A percentile compares a stretch with the other conserved stretches of the same genome.
phyloP scores from a whole-genome alignment of 768 basidiomycete species.

The Ramaria sp. region DNA sequence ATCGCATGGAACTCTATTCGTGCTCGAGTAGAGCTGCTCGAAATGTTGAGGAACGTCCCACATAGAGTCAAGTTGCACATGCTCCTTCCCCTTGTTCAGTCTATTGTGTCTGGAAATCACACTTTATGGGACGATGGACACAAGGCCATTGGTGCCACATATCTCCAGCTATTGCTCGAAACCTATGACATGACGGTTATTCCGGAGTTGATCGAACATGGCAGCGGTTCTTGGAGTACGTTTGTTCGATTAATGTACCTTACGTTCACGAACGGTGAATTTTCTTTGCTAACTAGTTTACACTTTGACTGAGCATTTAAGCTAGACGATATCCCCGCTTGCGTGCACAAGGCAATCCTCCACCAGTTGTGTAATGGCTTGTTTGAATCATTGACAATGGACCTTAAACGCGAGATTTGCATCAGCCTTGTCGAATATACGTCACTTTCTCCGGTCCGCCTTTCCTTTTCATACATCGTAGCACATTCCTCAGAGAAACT shows the following conservation, averaged over 20 bases:
- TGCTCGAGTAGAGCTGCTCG: constrained; percentile 46
- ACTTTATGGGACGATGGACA: constrained; percentile 2
- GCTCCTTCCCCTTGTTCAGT: constrained; percentile 47
- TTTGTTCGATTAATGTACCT: constrained; percentile 34
- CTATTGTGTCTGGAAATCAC: not conserved
- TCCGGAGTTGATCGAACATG: constrained; percentile 32
- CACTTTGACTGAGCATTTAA: constrained; percentile 6
- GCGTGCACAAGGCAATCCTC: not conserved
- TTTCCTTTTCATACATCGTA: not conserved
- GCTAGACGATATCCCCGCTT: constrained; percentile 28
- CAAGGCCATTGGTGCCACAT: constrained; percentile 11
- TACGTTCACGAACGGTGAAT: constrained; percentile 36
- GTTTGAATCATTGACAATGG: constrained; percentile 39
- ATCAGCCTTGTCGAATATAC: constrained; percentile 43
- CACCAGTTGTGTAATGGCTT: constrained; percentile 42
- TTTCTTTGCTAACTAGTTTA: not conserved
- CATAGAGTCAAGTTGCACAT: constrained; percentile 41
- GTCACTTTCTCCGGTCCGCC: constrained; percentile 37
- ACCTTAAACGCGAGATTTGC: constrained; percentile 46
- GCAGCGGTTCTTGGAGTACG: constrained; percentile 37
- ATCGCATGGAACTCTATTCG: constrained; percentile 38
- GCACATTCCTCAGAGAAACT: not conserved
- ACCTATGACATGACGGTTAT: constrained; percentile 40
- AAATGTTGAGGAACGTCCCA: constrained; percentile 32
- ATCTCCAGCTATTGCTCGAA: constrained; percentile 13